Conservation (phyloP, 2,329 filamentous ascomycete species). For the Fusarium praegraminearum region DNA sequence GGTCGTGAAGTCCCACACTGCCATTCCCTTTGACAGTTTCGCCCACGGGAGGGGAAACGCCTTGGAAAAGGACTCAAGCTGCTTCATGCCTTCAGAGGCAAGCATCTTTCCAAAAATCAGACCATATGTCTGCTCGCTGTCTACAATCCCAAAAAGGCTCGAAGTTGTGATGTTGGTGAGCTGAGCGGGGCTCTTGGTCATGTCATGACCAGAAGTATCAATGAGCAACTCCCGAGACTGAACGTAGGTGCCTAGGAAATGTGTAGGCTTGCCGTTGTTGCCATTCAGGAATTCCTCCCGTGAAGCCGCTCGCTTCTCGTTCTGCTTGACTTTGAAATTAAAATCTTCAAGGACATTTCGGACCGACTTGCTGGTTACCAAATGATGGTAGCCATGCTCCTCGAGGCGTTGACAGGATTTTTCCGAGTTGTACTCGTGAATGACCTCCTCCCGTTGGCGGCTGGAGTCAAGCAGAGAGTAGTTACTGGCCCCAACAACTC, state of each 20-base stretch:
- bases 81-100: conserved; percentile 40
- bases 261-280: background rate
- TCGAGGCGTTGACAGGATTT: background rate
- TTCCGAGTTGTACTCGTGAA: background rate
- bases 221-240: background rate
- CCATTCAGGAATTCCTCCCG: background rate
- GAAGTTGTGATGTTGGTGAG: background rate
- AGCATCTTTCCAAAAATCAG: conserved; percentile 26
- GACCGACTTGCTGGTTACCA: background rate
- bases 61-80: conserved; percentile 40
- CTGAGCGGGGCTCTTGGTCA: background rate
- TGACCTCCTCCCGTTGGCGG: background rate
- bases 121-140: conserved; percentile 24
- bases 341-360: background rate
- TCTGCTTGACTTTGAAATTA: background rate
- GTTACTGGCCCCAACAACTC: no score
- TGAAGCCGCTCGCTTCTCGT: background rate
- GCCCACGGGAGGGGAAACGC: conserved; percentile 30
- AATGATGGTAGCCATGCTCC: background rate
- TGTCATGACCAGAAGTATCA: background rate
- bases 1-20: conserved; percentile 47
- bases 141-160: conserved; percentile 6
- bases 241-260: background rate
- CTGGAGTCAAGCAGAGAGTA: background rate
- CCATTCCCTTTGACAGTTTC: conserved; percentile 42